These are phyloP conservation scores for Bothriochloa decipiens DNA, from an alignment of 176 grass and related monocot genomes.

Conservation along the genomic window DNA sequence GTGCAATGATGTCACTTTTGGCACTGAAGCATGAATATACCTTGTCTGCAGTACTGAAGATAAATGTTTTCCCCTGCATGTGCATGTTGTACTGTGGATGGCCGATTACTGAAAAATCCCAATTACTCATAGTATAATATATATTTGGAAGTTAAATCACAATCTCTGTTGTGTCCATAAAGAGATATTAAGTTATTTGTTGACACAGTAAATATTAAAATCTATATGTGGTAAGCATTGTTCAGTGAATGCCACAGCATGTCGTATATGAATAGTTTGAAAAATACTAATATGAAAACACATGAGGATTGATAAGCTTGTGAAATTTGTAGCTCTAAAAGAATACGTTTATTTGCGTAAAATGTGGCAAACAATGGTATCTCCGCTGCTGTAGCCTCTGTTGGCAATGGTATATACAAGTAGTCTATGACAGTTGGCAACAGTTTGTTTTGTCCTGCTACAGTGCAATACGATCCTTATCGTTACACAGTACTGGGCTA, in stretches of 20 bases:
- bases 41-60: background rate
- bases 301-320: background rate
- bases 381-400: background rate
- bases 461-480: background rate
- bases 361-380: background rate
- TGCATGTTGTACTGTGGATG: conserved; percentile 6
- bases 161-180: conserved; percentile 5
- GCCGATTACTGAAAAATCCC: background rate
- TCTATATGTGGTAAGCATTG: background rate
- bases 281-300: background rate
- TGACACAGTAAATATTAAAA: background rate
- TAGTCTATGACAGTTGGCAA: background rate
- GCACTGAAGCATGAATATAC: conserved; percentile 12
- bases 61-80: conserved; percentile 11
- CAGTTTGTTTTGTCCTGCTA: background rate
- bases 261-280: background rate
- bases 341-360: conserved; percentile 2
- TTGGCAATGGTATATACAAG: background rate
- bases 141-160: background rate
- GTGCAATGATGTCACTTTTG: conserved; percentile 1
- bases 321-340: background rate
- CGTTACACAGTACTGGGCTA: background rate
- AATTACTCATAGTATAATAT: background rate
- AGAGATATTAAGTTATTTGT: background rate
- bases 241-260: background rate